Percentiles rank a stretch among this genome's conserved stretches.
Evolutionary conservation across 177 flowering plant species (phyloP).

Genomic region (Telopea speciosissima): DNA sequence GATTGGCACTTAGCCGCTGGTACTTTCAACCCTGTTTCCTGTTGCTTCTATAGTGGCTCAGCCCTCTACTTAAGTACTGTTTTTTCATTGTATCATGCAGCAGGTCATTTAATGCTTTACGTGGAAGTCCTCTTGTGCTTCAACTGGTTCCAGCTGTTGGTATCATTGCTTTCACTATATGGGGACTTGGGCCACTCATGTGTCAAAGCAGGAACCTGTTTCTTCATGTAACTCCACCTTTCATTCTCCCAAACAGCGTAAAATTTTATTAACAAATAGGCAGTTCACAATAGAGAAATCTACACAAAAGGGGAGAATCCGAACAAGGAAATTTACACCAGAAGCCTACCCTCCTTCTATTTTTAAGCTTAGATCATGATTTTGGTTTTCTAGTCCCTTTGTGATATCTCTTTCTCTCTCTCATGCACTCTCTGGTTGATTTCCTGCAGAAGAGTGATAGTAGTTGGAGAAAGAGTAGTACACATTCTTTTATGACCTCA

Average conservation of each 20-base stretch:
- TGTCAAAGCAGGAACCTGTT: slow-evolving; percentile 48
- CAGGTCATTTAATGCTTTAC: slow-evolving; percentile 53
- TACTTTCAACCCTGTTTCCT: too few species aligned
- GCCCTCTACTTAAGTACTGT: too few species aligned
- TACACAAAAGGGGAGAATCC: too few species aligned
- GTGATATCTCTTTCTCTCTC: background rate
- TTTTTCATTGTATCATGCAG: slow-evolving; percentile 24
- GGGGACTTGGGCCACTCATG: slow-evolving; percentile 86
- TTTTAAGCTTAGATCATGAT: background rate
- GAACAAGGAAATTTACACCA: background rate
- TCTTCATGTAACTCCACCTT: slow-evolving; percentile 32
- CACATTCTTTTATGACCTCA: slow-evolving; percentile 53
- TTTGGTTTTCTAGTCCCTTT: background rate
- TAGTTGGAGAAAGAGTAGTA: slow-evolving; percentile 77
- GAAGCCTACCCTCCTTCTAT: background rate
- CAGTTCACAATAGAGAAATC: background rate
- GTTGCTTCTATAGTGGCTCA: too few species aligned
- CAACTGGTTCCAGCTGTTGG: slow-evolving; percentile 69
- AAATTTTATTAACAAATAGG: background rate
- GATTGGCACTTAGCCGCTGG: too few species aligned
- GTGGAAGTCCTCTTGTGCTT: slow-evolving; percentile 39
- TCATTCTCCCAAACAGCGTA: background rate
- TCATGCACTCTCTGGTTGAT: background rate
- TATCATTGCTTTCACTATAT: slow-evolving; percentile 61
- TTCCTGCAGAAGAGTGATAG: slow-evolving; percentile 54